These are phyloP conservation scores for Gnaphalium uliginosum DNA, from an alignment of 129 eudicot species.

Conservation along the genomic window DNA sequence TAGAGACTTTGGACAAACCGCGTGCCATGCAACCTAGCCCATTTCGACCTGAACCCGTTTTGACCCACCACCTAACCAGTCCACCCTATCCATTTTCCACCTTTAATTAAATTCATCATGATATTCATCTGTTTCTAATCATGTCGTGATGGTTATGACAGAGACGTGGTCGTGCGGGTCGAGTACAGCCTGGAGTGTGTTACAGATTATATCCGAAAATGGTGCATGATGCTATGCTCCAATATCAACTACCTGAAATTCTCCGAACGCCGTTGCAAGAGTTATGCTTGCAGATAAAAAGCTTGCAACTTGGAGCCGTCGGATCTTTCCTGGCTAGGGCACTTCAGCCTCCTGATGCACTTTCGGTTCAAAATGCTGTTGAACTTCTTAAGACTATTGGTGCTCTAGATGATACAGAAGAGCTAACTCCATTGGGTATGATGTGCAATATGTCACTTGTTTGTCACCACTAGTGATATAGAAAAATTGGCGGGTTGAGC, in stretches of 20 bases:
- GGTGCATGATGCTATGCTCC: constrained; percentile 87
- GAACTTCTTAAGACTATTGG: constrained; percentile 97
- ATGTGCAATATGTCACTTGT: background rate
- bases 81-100: background rate
- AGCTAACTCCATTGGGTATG: constrained; percentile 95
- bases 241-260: constrained; percentile 91
- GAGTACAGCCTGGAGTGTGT: constrained; percentile 94
- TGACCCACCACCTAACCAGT: background rate
- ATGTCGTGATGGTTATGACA: constrained; percentile 38
- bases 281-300: constrained; percentile 86
- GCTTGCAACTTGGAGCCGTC: constrained; percentile 80
- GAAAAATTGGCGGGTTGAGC: background rate
- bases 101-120: background rate
- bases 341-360: constrained; percentile 93
- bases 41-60: background rate
- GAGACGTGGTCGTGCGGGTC: constrained; percentile 99
- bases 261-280: constrained; percentile 97
- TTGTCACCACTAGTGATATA: background rate
- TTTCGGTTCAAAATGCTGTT: constrained; percentile 86
- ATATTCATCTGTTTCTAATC: constrained; percentile 13
- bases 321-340: constrained; percentile 77
- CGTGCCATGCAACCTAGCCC: background rate
- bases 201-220: constrained; percentile 85
- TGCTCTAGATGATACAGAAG: constrained; percentile 84
- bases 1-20: no score